Percentiles rank a stretch among this genome's conserved stretches.
Evolutionary conservation across 75 land plant genomes (phyloP).

Genomic region (Pseudotsuga menziesii): DNA sequence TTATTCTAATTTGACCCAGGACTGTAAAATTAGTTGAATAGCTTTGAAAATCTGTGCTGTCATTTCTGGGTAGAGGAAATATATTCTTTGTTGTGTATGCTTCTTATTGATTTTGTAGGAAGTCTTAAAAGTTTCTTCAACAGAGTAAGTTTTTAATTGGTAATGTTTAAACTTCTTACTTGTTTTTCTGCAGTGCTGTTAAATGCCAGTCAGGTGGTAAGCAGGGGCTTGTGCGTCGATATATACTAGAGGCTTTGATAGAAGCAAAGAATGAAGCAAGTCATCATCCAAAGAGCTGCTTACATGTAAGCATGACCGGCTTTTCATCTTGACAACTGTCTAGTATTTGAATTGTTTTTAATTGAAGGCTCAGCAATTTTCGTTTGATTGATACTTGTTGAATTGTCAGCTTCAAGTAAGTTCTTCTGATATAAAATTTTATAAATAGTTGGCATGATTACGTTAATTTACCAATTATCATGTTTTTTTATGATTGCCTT

Average conservation of each 20-base stretch:
- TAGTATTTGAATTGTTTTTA: not conserved
- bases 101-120: too few species aligned
- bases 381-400: too few species aligned
- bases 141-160: too few species aligned
- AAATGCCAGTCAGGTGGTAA: slow-evolving; percentile 8
- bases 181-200: not conserved
- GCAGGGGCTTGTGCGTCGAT: slow-evolving; percentile 1
- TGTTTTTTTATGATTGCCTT: not conserved
- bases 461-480: not conserved
- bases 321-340: not conserved
- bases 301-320: slow-evolving; percentile 11
- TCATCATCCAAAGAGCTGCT: slow-evolving; percentile 21
- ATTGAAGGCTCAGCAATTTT: too few species aligned
- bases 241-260: slow-evolving; percentile 22
- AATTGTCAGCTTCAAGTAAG: too few species aligned
- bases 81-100: too few species aligned
- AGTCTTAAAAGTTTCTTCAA: too few species aligned
- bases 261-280: slow-evolving; percentile 23
- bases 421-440: too few species aligned
- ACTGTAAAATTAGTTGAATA: too few species aligned
- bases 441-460: not conserved
- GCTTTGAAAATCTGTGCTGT: too few species aligned
- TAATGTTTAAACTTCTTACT: not conserved
- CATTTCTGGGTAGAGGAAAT: too few species aligned
- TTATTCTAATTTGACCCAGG: too few species aligned